Conservation (phyloP, 495 filamentous ascomycete species). For the Talaromyces proteolyticus region DNA sequence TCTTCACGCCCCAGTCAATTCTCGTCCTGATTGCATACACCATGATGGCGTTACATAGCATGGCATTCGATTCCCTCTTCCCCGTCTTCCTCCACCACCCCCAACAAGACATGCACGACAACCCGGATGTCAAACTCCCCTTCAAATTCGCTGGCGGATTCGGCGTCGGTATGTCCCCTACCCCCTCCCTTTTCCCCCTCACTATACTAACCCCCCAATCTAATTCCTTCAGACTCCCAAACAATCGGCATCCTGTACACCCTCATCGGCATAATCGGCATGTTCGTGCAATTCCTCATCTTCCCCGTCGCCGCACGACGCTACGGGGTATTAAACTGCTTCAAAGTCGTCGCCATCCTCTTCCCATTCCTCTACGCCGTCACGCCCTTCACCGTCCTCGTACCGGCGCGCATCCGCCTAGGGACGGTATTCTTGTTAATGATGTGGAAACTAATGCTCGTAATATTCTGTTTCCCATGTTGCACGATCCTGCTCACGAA, state of each 20-base stretch:
- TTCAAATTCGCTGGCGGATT: slow-evolving; percentile 79
- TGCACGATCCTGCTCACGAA: slow-evolving; percentile 89
- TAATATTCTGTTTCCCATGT: slow-evolving; percentile 82
- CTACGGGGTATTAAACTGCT: slow-evolving; percentile 66
- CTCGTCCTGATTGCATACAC: slow-evolving; percentile 73
- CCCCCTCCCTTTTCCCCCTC: background rate
- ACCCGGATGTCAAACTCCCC: slow-evolving; percentile 57
- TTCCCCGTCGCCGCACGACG: slow-evolving; percentile 65
- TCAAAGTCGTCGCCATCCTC: slow-evolving; percentile 42
- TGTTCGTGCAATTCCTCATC: slow-evolving; percentile 71
- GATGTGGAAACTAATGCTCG: slow-evolving; percentile 61
- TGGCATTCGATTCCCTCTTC: slow-evolving; percentile 75
- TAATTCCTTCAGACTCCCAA: slow-evolving; percentile 40
- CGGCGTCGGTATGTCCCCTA: slow-evolving; percentile 41
- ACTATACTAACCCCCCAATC: too few species aligned
- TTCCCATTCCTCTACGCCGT: slow-evolving; percentile 6
- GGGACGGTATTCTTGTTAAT: slow-evolving; percentile 46
- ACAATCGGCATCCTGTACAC: slow-evolving; percentile 76
- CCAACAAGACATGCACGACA: slow-evolving; percentile 39
- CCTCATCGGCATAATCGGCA: slow-evolving; percentile 63
- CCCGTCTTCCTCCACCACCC: slow-evolving; percentile 80
- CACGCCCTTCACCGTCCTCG: slow-evolving; percentile 19
- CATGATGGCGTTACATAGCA: slow-evolving; percentile 66
- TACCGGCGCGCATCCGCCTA: slow-evolving; percentile 19
- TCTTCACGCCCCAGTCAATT: slow-evolving; percentile 67